Conservation (phyloP, 139 green algal species). For the Picochlorum sp. region DNA sequence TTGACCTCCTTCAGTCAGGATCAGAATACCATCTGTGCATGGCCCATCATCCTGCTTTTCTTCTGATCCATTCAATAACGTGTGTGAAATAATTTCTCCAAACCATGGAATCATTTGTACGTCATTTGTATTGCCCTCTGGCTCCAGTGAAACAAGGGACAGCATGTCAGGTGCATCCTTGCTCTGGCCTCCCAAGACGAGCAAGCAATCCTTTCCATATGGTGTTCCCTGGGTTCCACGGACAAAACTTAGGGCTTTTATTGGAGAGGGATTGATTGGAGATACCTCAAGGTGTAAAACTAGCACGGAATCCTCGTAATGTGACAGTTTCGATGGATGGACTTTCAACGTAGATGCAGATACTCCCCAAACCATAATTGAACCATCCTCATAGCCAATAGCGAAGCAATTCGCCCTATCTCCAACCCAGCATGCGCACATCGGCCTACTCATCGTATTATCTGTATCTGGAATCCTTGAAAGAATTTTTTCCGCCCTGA, state of each 20-base stretch:
- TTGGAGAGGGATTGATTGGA: constrained; percentile 8
- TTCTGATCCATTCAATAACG: constrained; percentile 13
- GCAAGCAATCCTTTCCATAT: constrained; percentile 32
- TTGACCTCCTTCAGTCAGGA: constrained; percentile 63
- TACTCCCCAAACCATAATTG: constrained; percentile 47
- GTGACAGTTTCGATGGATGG: constrained; percentile 6
- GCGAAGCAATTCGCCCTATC: constrained; percentile 42
- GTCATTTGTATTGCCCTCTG: neutral
- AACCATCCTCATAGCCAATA: constrained; percentile 51
- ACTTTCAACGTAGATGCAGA: constrained; percentile 9
- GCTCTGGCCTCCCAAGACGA: constrained; percentile 59
- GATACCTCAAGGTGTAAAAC: constrained; percentile 23
- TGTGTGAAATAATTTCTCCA: constrained; percentile 43
- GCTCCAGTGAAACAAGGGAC: constrained; percentile 45
- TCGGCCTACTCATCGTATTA: constrained; percentile 19
- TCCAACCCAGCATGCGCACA: constrained; percentile 48
- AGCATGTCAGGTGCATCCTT: constrained; percentile 51
- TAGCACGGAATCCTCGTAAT: constrained; percentile 12
- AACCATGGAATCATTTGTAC: constrained; percentile 54
- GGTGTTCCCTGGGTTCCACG: constrained; percentile 12
- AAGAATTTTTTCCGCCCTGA: constrained; percentile 7
- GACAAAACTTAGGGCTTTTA: constrained; percentile 35
- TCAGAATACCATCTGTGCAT: constrained; percentile 34
- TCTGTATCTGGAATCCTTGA: too few relatives aligned
- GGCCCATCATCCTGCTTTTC: constrained; percentile 25